Base-by-base conservation (phyloP, 2,329 filamentous ascomycete species). In the Cercospora citrullina region DNA sequence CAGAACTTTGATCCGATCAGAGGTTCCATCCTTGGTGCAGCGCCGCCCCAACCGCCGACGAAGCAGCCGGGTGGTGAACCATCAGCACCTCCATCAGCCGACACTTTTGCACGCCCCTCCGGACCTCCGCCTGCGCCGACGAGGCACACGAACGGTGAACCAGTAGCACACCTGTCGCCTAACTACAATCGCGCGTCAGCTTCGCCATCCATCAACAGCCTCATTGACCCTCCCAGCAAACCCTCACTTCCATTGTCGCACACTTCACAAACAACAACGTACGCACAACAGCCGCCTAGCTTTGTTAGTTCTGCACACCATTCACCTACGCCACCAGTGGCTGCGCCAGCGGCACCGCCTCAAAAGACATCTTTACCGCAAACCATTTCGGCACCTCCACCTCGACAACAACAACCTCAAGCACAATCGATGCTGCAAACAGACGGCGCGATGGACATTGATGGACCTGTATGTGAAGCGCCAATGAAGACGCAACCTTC, bases 1-100 rank as follows among this genome's bases (percentile, higher is more conserved):
- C 91, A 93, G 75, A 92, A 91, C 75, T 97, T 95, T 80, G 94
- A 97, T 78, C 94, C 94, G 0, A 93, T 97, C 71, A 88, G 94
- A 58, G 92, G 74, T 74, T 97, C 87, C 2, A 87, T 90, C 77
- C 75, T 75, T 57, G 77, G 76, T 16, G 67, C 73, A 28, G 69
- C 71, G 10, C 73, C 72, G 23, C 71, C 72, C 36, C 74, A 71
- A 28, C 74, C 71, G 9, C 62, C 69, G 39, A 69, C 67, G n/a
- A 67, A 70, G 42, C 36, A 67, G 26, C 45, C 72, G 18, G 73
- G 72, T 66, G 71, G 72, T 63, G 53, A 63, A 66, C 72, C 70
- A 64, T 80, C 69, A 69, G 77, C 73, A 75, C 81, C 75, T 76
- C 66, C 79, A 16, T 81, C 81, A 51, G 79, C 81, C 21, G 79